These are phyloP conservation scores for Anthracocystis walkeri DNA, from an alignment of 1,284 basidiomycete genomes.

Conservation along the genomic window DNA sequence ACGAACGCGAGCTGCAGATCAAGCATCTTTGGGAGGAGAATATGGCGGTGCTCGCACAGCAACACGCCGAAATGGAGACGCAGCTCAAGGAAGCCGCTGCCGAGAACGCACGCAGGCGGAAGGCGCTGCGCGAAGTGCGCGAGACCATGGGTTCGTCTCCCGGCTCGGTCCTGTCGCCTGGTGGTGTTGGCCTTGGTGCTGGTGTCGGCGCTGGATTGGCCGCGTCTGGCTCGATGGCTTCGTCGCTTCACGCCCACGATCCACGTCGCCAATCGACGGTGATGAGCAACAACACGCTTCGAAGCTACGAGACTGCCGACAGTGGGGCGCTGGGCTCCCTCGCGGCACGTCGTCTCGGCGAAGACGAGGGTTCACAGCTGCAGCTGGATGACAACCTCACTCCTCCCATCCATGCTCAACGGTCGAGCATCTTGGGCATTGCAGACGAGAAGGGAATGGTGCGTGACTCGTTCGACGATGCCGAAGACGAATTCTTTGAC, in stretches of 20 bases:
- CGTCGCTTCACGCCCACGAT: slow-evolving; percentile 13
- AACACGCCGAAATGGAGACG: slow-evolving; percentile 85
- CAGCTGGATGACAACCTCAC: slow-evolving; percentile 37
- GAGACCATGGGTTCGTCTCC: slow-evolving; percentile 69
- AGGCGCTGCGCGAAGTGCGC: slow-evolving; percentile 63
- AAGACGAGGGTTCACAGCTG: slow-evolving; percentile 32
- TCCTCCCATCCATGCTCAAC: slow-evolving; percentile 36
- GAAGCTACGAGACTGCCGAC: slow-evolving; percentile 22
- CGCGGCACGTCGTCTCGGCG: slow-evolving; percentile 44
- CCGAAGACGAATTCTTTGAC: slow-evolving; percentile 97
- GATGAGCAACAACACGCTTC: slow-evolving; percentile 17
- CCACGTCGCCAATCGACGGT: slow-evolving; percentile 29
- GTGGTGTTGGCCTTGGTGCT: slow-evolving; percentile 12
- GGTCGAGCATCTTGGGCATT: slow-evolving; percentile 27
- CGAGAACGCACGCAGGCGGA: slow-evolving; percentile 71
- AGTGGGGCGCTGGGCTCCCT: slow-evolving; percentile 23
- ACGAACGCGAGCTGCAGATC: slow-evolving; percentile 80
- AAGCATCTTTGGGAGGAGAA: slow-evolving; percentile 89
- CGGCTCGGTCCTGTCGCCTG: slow-evolving; percentile 46
- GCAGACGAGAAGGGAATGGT: slow-evolving; percentile 29
- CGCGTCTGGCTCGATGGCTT: slow-evolving; percentile 13
- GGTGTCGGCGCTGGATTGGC: slow-evolving; percentile 16
- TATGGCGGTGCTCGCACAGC: slow-evolving; percentile 83
- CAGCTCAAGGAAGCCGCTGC: slow-evolving; percentile 74
- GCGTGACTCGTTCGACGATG: slow-evolving; percentile 74